Evolutionary conservation across 495 filamentous ascomycete genomes (phyloP), one percentile per base, ranked within the genome.

Genomic region (Astrothelium macrocarpum): DNA sequence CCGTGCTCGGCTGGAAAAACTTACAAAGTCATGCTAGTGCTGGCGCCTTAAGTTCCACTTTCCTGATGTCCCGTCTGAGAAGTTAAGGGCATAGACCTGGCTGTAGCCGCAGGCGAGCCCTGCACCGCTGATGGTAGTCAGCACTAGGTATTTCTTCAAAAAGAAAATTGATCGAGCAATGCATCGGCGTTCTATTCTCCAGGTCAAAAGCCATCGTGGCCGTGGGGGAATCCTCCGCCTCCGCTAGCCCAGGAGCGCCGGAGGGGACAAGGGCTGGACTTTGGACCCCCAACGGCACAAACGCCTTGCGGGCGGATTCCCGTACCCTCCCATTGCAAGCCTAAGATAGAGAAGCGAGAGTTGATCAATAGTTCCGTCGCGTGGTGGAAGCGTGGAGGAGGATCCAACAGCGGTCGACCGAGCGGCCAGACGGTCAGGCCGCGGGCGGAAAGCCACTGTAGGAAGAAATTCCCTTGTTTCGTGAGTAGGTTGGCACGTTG

Each of bases 41-140:
- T 20, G 49, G 49, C 25, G 20, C 23, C 49, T 56, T 28, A 29
- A 29, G 49, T 25, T 56, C 49, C 49, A 56, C 49, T 56, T 56
- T 5, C 25, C 25, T 9, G 20, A 29, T n/a, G 10, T 11, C 11
- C 49, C 5, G 20, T 29, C 5, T 9, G 49, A 10, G 49, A 5
- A 39, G 29, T 56, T 56, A 5, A 29, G 49, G 16, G 49, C 43
- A 20, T 49, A 20, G n/a, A 49, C 43, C n/a, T 49, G 3, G n/a
- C 43, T 4, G 49, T 29, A 56, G 29, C 11, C 23, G 7, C 25
- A 56, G 29, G 2, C 16, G 49, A 29, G 5, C 26, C 11, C 49
- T 56, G 49, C 49, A 56, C 23, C 2, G 49, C 49, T 56, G 49
- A 56, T 56, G 25, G 49, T 29, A 56, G 49, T 56, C 49, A 56